Evolutionary conservation across 169 alveolate genomes (phyloP).

Genomic region (Plasmodium gallinaceum): DNA sequence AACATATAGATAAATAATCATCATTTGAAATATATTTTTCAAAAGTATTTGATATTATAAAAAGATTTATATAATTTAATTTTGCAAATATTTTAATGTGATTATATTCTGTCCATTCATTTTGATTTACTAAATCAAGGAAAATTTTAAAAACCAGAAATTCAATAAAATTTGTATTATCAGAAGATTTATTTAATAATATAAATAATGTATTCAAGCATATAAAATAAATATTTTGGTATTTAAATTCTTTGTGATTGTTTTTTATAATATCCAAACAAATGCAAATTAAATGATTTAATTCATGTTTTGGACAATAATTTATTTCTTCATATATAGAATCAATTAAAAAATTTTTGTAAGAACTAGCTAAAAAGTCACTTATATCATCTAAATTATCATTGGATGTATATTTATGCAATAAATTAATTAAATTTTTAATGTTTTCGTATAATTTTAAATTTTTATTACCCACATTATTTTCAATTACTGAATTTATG

Average conservation of each 20-base stretch:
- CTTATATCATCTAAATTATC: conserved; percentile 57
- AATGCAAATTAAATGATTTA: conserved; percentile 13
- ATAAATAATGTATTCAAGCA: conserved; percentile 57
- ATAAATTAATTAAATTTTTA: conserved; percentile 28
- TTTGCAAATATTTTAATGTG: conserved; percentile 54
- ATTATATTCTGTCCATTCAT: conserved; percentile 21
- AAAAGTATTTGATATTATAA: conserved; percentile 45
- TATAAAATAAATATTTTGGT: conserved; percentile 51
- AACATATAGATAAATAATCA: no score
- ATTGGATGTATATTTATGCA: conserved; percentile 26
- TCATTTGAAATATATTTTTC: neutral
- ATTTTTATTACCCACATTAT: conserved; percentile 6
- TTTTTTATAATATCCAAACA: conserved; percentile 55
- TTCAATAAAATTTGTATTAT: conserved; percentile 26
- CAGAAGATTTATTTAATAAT: conserved; percentile 31
- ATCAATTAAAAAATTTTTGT: conserved; percentile 42
- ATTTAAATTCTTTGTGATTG: conserved; percentile 33
- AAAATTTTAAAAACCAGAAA: conserved; percentile 15
- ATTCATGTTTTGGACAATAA: neutral
- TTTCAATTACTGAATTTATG: conserved; percentile 1
- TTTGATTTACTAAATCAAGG: conserved; percentile 14
- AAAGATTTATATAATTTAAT: conserved; percentile 46
- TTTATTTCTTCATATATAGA: conserved; percentile 54
- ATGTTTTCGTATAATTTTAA: conserved; percentile 10
- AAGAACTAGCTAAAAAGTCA: conserved; percentile 58